Percentiles rank a stretch among this genome's conserved stretches.
These are phyloP conservation scores for Cicer yamashitae DNA, from an alignment of 306 rosid species.

Conservation along the genomic window DNA sequence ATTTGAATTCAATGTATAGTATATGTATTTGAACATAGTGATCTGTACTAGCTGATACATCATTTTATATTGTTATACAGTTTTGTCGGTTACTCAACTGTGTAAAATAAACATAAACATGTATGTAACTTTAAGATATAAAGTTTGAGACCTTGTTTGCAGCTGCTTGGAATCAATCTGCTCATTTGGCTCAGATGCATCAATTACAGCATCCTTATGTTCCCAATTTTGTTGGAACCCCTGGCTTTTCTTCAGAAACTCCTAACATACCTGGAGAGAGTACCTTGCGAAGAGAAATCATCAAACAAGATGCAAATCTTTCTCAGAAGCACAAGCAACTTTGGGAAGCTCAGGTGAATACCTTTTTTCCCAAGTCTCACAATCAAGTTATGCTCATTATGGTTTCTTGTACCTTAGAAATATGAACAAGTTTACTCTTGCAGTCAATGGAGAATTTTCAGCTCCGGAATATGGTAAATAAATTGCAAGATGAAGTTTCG, in stretches of 20 bases:
- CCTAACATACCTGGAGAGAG: too few relatives aligned
- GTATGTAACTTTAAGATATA: not conserved
- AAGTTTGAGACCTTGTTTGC: conserved; percentile 36
- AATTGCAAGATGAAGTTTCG: conserved; percentile 56
- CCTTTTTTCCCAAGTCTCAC: not conserved
- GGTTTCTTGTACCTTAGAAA: not conserved
- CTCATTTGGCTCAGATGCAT: conserved; percentile 56
- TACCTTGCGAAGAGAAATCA: too few relatives aligned
- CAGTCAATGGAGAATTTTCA: conserved; percentile 61
- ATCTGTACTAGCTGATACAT: too few relatives aligned
- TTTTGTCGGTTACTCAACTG: not conserved
- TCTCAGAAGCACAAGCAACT: too few relatives aligned
- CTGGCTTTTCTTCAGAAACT: too few relatives aligned
- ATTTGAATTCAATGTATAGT: too few relatives aligned
- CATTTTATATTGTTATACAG: not conserved
- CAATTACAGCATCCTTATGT: conserved; percentile 49
- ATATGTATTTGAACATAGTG: too few relatives aligned
- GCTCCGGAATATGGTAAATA: conserved; percentile 49
- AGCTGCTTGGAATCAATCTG: conserved; percentile 61
- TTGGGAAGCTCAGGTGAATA: conserved; percentile 52
- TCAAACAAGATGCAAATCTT: too few relatives aligned
- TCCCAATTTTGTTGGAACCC: conserved; percentile 41
- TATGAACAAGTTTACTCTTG: conserved; percentile 40
- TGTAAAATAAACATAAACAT: not conserved
- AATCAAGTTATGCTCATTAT: conserved; percentile 10